Evolutionary conservation across 306 rosid species (phyloP), one percentile per base, ranked within the genome.

Genomic region (Gastrolobium bilobum): DNA sequence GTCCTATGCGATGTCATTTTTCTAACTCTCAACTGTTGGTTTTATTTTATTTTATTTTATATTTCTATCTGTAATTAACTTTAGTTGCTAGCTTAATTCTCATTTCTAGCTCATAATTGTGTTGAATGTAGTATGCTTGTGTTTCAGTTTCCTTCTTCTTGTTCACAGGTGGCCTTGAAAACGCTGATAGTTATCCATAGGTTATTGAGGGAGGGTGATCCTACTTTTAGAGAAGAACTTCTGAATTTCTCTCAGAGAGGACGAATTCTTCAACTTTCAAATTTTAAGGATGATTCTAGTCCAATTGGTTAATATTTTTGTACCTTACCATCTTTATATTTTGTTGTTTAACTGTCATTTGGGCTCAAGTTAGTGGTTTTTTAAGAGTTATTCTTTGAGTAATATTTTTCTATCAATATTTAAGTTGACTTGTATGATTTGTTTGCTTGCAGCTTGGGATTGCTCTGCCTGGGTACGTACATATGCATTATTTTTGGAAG

Each of bases 401-500:
- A 10, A 20, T 48, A 30, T 29, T 44, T 2, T 53, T 71, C 10
- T 10, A 37, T 75, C 20, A 52, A 39, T 13, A 42, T 51, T 68
- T 42, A 34, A 60, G 6, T 57, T 35, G 26, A 71, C 46, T 9
- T 8, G n/a, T 13, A 5, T 64, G 66, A 48, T 80, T 61, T 69
- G 14, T 75, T 48, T 59, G 50, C 53, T 74, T 71, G 68, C 87
- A 96, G 99, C 98, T 66, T 96, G 99, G 99, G 99, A 96, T 86
- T 96, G 99, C 92, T 93, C 99, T 82, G 98, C 91, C 8, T 96
- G 99, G 99, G 98, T 96, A 67, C 98, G 99, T 35, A 93, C 99
- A 9, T 96, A 96, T 88, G 98, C 98, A 37, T 84, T 93, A 81
- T 96, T 93, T 93, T 87, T 96, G 90, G 99, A 96, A 88, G 99